phyloP scores from a whole-genome alignment of 768 basidiomycete species.

The Boletus subparvulus region DNA sequence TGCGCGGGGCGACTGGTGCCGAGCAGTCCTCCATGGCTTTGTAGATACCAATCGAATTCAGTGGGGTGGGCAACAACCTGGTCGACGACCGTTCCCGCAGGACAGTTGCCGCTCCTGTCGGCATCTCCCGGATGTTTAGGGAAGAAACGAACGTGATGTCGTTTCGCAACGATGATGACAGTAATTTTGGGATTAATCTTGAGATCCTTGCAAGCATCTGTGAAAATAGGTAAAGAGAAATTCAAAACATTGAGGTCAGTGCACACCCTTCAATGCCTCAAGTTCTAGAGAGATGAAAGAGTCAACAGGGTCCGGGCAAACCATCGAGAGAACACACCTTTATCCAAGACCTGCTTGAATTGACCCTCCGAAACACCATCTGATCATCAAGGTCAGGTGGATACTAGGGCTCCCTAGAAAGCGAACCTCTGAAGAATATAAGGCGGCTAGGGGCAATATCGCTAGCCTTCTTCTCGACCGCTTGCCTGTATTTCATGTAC shows the following conservation, averaged over 20 bases:
- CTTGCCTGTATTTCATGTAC: constrained; percentile 57
- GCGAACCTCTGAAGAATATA: constrained; percentile 72
- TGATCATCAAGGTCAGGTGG: constrained; percentile 15
- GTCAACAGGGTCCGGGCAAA: not conserved
- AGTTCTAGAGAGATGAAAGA: constrained; percentile 46
- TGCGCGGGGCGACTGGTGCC: constrained; percentile 74
- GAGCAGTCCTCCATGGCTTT: constrained; percentile 73
- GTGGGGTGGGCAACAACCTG: constrained; percentile 65
- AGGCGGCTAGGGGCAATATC: constrained; percentile 60
- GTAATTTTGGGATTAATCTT: constrained; percentile 68
- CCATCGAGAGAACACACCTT: constrained; percentile 41
- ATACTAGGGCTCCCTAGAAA: not conserved
- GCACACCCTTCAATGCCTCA: constrained; percentile 53
- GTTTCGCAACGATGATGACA: constrained; percentile 75
- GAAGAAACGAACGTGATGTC: constrained; percentile 51
- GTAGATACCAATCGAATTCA: constrained; percentile 77
- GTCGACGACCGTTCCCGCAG: constrained; percentile 79
- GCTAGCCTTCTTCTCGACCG: constrained; percentile 49
- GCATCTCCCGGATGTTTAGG: constrained; percentile 43
- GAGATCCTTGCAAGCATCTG: constrained; percentile 63
- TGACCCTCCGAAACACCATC: constrained; percentile 61
- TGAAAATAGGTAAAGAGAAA: constrained; percentile 1
- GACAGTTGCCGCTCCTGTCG: constrained; percentile 71
- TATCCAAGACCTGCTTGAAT: constrained; percentile 47
- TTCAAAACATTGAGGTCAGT: not conserved